Evolutionary conservation across 805 yeast species (phyloP), one percentile per base, ranked within the genome.

Genomic region (Maudiozyma saulgeensis): DNA sequence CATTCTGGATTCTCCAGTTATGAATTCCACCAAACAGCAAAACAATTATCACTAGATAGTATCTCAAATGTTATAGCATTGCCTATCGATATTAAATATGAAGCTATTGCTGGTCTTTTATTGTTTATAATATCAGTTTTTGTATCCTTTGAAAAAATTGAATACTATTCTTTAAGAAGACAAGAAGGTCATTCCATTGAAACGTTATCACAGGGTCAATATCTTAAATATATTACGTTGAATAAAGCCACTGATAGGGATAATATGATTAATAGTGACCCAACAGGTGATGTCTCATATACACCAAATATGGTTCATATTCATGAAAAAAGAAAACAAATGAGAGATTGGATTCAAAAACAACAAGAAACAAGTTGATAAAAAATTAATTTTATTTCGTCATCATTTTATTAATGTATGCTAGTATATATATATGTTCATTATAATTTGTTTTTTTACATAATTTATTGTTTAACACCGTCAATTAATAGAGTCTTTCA

Each of bases 1-100:
- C 70, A 67, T 51, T 53, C 69, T 7, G 69, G 63, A 1, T 64
- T 61, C 46, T 63, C 68, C 9, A 63, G 67, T 23, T 63, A 62
- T 49, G 68, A 66, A 49, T 67, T 60, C 46, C 59, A 62, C 45
- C 63, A 58, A 42, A 43, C 63, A 19, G n/a, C 57, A 13, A 57
- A 57, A 31, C 58, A 52, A 40, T 44, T 53, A 11, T 41, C 42
- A 21, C 52, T 51, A 3, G 41, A 47, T 41, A n/a, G 19, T 13
- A 12, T 25, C 6, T 18, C 51, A 2, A 21, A 45, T 15, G 21
- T 16, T 12, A 23, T 38, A 7, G 34, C 26, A 12, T 41, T 65
- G 37, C 69, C 70, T 15, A 34, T 48, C 23, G 69, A 67, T 45
- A 59, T 67, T 12, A 56, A 56, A 41, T 53, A 58, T 28, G 70